phyloP scores from a whole-genome alignment of 305 asterid species.

The Andrographis paniculata region DNA sequence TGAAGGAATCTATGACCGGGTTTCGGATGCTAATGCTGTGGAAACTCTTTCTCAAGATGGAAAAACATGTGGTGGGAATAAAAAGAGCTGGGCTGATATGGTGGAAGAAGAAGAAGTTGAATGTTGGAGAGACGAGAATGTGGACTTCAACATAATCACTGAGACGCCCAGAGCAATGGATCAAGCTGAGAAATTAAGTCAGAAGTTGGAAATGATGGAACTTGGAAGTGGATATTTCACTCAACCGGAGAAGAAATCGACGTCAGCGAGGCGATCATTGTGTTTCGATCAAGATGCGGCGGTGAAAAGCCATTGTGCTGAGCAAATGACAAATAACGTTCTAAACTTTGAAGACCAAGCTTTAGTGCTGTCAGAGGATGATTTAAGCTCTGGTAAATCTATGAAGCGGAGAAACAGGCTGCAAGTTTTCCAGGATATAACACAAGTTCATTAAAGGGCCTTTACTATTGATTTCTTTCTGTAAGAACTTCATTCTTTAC shows the following conservation, averaged over 20 bases:
- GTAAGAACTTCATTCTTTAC: no score
- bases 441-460: conserved; percentile 23
- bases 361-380: conserved; percentile 17
- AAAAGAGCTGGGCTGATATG: conserved; percentile 89
- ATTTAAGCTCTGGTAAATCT: conserved; percentile 15
- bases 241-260: conserved; percentile 46
- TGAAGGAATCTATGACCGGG: conserved; percentile 15
- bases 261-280: conserved; percentile 32
- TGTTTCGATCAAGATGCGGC: conserved; percentile 30
- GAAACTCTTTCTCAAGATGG: conserved; percentile 11
- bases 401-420: conserved; percentile 34
- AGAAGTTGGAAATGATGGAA: conserved; percentile 27
- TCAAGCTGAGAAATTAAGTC: conserved; percentile 24
- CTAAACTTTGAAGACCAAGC: conserved; percentile 26
- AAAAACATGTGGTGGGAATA: conserved; percentile 11
- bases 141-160: conserved; percentile 31
- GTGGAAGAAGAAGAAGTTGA: conserved; percentile 73
- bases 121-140: conserved; percentile 42
- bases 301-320: conserved; percentile 12
- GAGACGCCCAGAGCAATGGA: conserved; percentile 29
- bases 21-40: conserved; percentile 11
- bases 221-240: conserved; percentile 48
- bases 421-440: conserved; percentile 46
- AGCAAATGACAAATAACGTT: conserved; percentile 24
- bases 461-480: no score